phyloP scores from a whole-genome alignment of 352 stramenopile genomes.

The Phytophthora pinifolia region DNA sequence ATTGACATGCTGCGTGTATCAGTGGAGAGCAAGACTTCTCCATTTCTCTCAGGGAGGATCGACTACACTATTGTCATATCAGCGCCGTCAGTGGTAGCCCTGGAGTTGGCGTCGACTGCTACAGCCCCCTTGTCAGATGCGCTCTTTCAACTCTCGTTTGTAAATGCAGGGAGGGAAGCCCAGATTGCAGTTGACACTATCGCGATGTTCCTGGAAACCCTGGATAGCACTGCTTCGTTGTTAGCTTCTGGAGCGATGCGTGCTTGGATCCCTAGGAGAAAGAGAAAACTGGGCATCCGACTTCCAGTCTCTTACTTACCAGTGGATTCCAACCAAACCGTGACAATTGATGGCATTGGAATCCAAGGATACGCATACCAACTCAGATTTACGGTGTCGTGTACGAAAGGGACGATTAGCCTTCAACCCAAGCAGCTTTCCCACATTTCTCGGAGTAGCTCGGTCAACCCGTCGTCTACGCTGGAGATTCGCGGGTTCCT shows the following conservation, averaged over 20 bases:
- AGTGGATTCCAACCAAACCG: slow-evolving; percentile 6
- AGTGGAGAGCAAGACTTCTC: background rate
- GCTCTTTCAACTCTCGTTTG: slow-evolving; percentile 6
- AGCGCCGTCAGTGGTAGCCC: background rate
- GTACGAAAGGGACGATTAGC: slow-evolving; percentile 8
- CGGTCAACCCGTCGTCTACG: background rate
- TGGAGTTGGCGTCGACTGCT: background rate
- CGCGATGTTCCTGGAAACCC: slow-evolving; percentile 16
- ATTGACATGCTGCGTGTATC: slow-evolving; percentile 1
- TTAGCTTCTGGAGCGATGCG: slow-evolving; percentile 11
- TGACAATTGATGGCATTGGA: slow-evolving; percentile 12
- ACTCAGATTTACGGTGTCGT: slow-evolving; percentile 12
- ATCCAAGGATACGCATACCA: slow-evolving; percentile 17
- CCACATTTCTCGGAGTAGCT: background rate
- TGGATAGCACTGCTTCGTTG: slow-evolving; percentile 3
- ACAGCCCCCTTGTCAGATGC: background rate
- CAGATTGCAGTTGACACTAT: slow-evolving; percentile 12
- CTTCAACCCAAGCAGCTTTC: slow-evolving; percentile 4
- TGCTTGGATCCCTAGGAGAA: slow-evolving; percentile 1
- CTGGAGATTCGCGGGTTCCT: slow-evolving; percentile 13
- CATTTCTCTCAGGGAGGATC: background rate
- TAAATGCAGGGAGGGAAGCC: slow-evolving; percentile 3
- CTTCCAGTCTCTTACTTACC: slow-evolving; percentile 17
- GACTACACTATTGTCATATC: slow-evolving; percentile 9
- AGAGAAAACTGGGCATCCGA: slow-evolving; percentile 18